phyloP scores from a whole-genome alignment of 2,329 filamentous ascomycete species.

The Exophiala lecanii-corni region DNA sequence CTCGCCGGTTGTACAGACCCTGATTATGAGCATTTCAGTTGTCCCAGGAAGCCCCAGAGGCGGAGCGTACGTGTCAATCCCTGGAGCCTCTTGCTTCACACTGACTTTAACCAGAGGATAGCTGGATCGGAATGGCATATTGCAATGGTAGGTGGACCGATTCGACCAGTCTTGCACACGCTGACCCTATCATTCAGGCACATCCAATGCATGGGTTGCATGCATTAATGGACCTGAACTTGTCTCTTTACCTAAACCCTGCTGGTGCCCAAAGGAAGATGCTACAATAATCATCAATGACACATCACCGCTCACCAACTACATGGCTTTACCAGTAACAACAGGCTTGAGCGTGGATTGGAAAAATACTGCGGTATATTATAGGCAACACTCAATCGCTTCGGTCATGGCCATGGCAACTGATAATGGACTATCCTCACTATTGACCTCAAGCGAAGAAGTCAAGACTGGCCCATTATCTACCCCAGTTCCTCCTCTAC shows the following conservation, averaged over 20 bases:
- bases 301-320: too few relatives aligned
- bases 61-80: too few relatives aligned
- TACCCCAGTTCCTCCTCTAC: background rate
- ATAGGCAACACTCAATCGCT: background rate
- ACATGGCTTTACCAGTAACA: conserved; percentile 17
- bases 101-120: conserved; percentile 9
- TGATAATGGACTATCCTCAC: background rate
- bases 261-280: conserved; percentile 15
- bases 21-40: conserved; percentile 20
- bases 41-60: conserved; percentile 21
- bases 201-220: conserved; percentile 21
- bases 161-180: too few relatives aligned
- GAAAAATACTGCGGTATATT: conserved; percentile 12
- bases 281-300: too few relatives aligned
- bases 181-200: conserved; percentile 11
- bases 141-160: conserved; percentile 22
- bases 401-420: too few relatives aligned
- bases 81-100: too few relatives aligned
- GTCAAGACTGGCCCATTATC: background rate
- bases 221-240: conserved; percentile 17
- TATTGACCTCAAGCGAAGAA: background rate
- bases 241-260: conserved; percentile 15
- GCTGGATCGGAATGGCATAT: conserved; percentile 24
- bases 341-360: conserved; percentile 14
- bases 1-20: conserved; percentile 26